Evolutionary conservation across 768 basidiomycete genomes (phyloP), one percentile per base, ranked within the genome.

Genomic region (Sistotremastrum niveocremeum): DNA sequence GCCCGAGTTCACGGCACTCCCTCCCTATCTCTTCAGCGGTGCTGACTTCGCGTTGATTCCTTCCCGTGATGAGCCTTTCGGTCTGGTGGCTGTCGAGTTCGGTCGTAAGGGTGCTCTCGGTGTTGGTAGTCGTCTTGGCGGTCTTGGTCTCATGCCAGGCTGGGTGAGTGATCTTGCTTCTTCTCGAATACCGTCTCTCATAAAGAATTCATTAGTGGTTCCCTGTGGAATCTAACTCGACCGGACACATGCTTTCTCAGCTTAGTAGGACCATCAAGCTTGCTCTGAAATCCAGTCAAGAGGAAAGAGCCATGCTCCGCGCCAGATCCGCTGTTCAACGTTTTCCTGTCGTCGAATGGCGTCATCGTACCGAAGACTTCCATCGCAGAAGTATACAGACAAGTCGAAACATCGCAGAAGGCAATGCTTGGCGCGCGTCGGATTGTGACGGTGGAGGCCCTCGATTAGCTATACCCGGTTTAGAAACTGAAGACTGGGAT

Each of bases 311-410:
- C 6, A 80, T 94, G 55, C 74, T 95, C 29, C 86, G 90, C 58
- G 91, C 91, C 39, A 78, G 91, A 38, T 94, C 91, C 10, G 91
- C 90, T 11, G 75, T 95, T 3, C 91, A 94, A 57, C 86, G 91
- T 56, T 95, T 95, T 84, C 91, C 91, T 4, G 91, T 95, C 47
- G 85, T 95, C 30, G 90, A 95, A 66, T 95, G 91, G 91, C 84
- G 91, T 57, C 90, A 94, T 60, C 78, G 86, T 42, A 85, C 81
- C 71, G 91, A 95, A 65, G 91, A 94, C 61, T 87, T 94, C 72
- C 91, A 95, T 60, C 76, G 74, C 49, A 81, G 91, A 49, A 84
- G 81, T 56, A 90, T 95, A 59, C 62, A 60, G 28, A 65, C 67
- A 4, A 90, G 84, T 57, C 81, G 91, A 44, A 61, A 64, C 31